phyloP scores from a whole-genome alignment of 2,329 filamentous ascomycete species.

The Paecilomyces sp. region DNA sequence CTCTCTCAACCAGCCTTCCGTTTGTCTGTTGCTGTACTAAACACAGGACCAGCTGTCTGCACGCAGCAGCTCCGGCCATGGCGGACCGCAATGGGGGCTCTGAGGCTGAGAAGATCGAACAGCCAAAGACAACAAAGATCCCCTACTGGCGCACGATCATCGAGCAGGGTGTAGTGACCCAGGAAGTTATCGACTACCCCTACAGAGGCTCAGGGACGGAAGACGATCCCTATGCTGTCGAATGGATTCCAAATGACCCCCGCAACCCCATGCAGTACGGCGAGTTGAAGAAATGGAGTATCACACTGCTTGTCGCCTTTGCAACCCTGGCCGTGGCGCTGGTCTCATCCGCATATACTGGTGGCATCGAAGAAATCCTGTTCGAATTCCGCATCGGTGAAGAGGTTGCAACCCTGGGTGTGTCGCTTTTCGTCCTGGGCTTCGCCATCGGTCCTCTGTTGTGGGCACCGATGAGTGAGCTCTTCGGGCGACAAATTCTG shows the following conservation, averaged over 20 bases:
- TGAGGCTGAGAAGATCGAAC: conserved; percentile 20
- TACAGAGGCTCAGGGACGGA: conserved; percentile 34
- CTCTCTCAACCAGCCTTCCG: not conserved
- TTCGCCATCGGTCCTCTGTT: conserved; percentile 41
- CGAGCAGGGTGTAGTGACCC: conserved; percentile 26
- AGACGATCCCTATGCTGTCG: conserved; percentile 36
- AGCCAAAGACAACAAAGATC: conserved; percentile 18
- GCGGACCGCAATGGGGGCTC: conserved; percentile 13
- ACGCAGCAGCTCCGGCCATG: conserved; percentile 15
- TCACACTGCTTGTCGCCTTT: conserved; percentile 31
- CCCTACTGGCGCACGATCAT: conserved; percentile 27
- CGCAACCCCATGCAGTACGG: conserved; percentile 34
- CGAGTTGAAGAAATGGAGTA: conserved; percentile 30
- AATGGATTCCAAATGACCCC: conserved; percentile 37
- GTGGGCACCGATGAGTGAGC: conserved; percentile 35
- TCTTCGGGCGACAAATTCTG: conserved; percentile 30
- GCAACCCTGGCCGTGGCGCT: conserved; percentile 37
- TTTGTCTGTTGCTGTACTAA: not conserved
- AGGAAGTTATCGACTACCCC: conserved; percentile 23
- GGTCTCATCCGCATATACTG: conserved; percentile 37
- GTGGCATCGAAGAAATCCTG: conserved; percentile 29
- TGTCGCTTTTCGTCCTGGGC: conserved; percentile 41
- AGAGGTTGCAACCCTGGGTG: conserved; percentile 34
- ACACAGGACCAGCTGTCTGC: not conserved
- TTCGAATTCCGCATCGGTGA: conserved; percentile 25